Evolutionary conservation across 2,329 filamentous ascomycete genomes (phyloP).

Genomic region (Claviceps pusilla): DNA sequence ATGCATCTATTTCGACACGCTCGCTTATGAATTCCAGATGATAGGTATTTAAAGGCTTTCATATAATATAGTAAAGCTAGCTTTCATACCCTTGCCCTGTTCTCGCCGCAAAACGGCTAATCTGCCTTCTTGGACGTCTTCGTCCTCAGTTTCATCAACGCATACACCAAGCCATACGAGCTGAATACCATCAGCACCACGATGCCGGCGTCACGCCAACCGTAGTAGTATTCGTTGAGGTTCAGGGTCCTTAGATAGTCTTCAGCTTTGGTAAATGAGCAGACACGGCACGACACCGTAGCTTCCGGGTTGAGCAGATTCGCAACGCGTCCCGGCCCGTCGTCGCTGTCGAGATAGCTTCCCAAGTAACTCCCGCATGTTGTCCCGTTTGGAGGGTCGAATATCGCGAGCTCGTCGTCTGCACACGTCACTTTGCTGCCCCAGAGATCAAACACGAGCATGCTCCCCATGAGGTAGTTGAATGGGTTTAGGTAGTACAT

Average conservation of each 20-base stretch:
- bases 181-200: slow-evolving; percentile 39
- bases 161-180: slow-evolving; percentile 33
- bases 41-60: too few species aligned
- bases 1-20: too few species aligned
- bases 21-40: too few species aligned
- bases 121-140: slow-evolving; percentile 33
- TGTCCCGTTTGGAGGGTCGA: slow-evolving; percentile 33
- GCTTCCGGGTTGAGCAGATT: slow-evolving; percentile 47
- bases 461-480: slow-evolving; percentile 43
- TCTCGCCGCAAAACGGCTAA: slow-evolving; percentile 6
- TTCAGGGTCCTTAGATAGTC: slow-evolving; percentile 48
- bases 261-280: slow-evolving; percentile 39
- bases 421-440: slow-evolving; percentile 30
- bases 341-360: slow-evolving; percentile 26
- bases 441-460: slow-evolving; percentile 38
- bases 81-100: not conserved
- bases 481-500: slow-evolving; percentile 48
- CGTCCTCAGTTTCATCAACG: slow-evolving; percentile 32
- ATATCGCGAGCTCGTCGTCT: slow-evolving; percentile 32
- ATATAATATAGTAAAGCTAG: too few species aligned
- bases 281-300: slow-evolving; percentile 41
- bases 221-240: slow-evolving; percentile 44
- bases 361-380: slow-evolving; percentile 45
- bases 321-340: slow-evolving; percentile 24
- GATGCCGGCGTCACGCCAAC: slow-evolving; percentile 51